Percentiles rank a stretch among this genome's conserved stretches.
Conservation (phyloP, 768 basidiomycete species). For the Boletales sp. region DNA sequence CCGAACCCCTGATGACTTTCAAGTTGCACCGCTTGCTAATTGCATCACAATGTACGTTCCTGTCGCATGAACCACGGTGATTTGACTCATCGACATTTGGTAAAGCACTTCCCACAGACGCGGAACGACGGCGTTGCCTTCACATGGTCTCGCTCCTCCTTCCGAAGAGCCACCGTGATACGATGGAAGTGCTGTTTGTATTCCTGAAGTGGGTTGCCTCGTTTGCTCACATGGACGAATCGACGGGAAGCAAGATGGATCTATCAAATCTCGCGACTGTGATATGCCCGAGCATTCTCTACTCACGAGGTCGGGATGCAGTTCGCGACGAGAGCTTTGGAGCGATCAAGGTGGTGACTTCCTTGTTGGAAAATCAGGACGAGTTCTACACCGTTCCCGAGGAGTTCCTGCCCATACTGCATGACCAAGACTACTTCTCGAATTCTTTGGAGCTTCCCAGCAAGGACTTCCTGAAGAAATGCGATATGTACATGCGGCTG, state of each 20-base stretch:
- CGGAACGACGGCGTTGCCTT: slow-evolving; percentile 77
- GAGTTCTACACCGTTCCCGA: slow-evolving; percentile 92
- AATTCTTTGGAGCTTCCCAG: slow-evolving; percentile 85
- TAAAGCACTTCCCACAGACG: slow-evolving; percentile 66
- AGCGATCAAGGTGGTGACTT: slow-evolving; percentile 81
- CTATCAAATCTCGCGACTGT: slow-evolving; percentile 93
- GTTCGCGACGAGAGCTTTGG: slow-evolving; percentile 91
- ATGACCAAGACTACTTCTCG: slow-evolving; percentile 89
- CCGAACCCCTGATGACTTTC: slow-evolving; percentile 94
- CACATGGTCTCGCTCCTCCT: slow-evolving; percentile 84
- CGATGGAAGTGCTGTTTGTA: slow-evolving; percentile 95
- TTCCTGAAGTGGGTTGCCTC: slow-evolving; percentile 99
- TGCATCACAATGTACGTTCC: slow-evolving; percentile 75
- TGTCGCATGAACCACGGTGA: neutral
- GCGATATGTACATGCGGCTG: slow-evolving; percentile 82
- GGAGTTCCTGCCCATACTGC: slow-evolving; percentile 82
- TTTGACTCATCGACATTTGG: slow-evolving; percentile 9
- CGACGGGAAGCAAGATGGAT: slow-evolving; percentile 99
- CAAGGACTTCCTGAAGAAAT: slow-evolving; percentile 95
- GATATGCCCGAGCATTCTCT: slow-evolving; percentile 97
- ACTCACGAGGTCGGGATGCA: slow-evolving; percentile 80
- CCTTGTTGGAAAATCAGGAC: slow-evolving; percentile 89
- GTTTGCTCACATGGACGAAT: slow-evolving; percentile 96
- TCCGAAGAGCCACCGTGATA: slow-evolving; percentile 93
- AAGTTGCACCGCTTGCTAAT: slow-evolving; percentile 88